Conservation (phyloP, 306 rosid genomes). For the Hippophae rhamnoides region DNA sequence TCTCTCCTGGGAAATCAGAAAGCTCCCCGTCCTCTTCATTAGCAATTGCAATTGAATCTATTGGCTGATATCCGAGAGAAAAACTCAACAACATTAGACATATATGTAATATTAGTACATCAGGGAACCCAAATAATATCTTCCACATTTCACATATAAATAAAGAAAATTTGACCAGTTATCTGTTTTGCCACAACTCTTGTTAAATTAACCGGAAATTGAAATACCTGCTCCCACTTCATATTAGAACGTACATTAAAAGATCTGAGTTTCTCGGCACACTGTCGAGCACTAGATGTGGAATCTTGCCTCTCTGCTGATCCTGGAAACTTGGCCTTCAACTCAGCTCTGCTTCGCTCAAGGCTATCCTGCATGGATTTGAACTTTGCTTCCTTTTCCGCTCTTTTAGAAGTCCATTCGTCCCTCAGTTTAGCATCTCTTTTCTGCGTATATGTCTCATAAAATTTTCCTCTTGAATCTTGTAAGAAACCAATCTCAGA, state of each 20-base stretch:
- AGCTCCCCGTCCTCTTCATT: conserved; percentile 70
- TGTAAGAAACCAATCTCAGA: conserved; percentile 45
- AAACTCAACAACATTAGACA: conserved; percentile 15
- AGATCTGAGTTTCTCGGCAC: conserved; percentile 64
- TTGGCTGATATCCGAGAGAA: conserved; percentile 47
- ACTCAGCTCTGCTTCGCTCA: conserved; percentile 71
- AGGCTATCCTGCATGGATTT: conserved; percentile 92
- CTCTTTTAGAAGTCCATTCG: conserved; percentile 73
- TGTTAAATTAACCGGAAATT: conserved; percentile 17
- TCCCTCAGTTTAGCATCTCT: conserved; percentile 88
- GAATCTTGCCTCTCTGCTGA: conserved; percentile 47
- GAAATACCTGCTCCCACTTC: conserved; percentile 69
- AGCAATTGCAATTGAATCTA: conserved; percentile 57
- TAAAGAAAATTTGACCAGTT: conserved; percentile 9
- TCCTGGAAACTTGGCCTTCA: conserved; percentile 73
- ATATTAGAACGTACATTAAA: conserved; percentile 43
- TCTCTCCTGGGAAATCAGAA: conserved; percentile 56
- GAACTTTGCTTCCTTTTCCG: conserved; percentile 91
- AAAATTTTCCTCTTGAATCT: conserved; percentile 80
- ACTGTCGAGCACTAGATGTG: conserved; percentile 39
- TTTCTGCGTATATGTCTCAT: conserved; percentile 80
- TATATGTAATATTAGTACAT: conserved; percentile 5
- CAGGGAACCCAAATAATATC: conserved; percentile 7
- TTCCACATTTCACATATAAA: not conserved
- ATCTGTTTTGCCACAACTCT: conserved; percentile 12